Percentiles rank a stretch among this genome's conserved stretches.
Evolutionary conservation across 2,329 filamentous ascomycete genomes (phyloP).

Genomic region (Trichoderma pleuroti): DNA sequence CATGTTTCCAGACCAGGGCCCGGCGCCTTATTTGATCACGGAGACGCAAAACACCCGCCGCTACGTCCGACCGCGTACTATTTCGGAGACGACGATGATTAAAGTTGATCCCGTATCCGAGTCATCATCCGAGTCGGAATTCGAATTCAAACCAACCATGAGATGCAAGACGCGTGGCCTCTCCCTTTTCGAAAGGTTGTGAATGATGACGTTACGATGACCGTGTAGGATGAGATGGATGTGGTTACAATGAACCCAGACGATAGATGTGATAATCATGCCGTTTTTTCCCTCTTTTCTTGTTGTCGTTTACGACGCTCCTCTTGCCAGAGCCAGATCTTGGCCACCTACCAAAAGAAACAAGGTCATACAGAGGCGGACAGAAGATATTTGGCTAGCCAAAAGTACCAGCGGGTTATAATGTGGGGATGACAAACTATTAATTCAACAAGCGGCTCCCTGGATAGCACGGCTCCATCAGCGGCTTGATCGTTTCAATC

Average conservation of each 20-base stretch:
- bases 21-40: slow-evolving; percentile 33
- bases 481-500: not conserved
- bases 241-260: not conserved
- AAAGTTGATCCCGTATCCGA: not conserved
- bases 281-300: not conserved
- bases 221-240: not conserved
- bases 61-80: slow-evolving; percentile 11
- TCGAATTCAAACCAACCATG: not conserved
- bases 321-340: not conserved
- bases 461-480: not conserved
- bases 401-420: not conserved
- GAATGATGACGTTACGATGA: not conserved
- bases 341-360: not conserved
- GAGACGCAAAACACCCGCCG: slow-evolving; percentile 30
- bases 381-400: not conserved
- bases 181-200: not conserved
- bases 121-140: not conserved
- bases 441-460: not conserved
- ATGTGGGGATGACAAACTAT: not conserved
- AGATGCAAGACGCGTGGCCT: not conserved
- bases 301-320: not conserved
- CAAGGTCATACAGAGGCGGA: not conserved
- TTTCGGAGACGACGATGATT: slow-evolving; percentile 15
- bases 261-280: slow-evolving; percentile 2
- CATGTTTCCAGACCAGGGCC: slow-evolving; percentile 34